Percentiles rank a stretch among this genome's conserved stretches.
These are phyloP conservation scores for Salix viminalis DNA, from an alignment of 345 rosid species.

Conservation along the genomic window DNA sequence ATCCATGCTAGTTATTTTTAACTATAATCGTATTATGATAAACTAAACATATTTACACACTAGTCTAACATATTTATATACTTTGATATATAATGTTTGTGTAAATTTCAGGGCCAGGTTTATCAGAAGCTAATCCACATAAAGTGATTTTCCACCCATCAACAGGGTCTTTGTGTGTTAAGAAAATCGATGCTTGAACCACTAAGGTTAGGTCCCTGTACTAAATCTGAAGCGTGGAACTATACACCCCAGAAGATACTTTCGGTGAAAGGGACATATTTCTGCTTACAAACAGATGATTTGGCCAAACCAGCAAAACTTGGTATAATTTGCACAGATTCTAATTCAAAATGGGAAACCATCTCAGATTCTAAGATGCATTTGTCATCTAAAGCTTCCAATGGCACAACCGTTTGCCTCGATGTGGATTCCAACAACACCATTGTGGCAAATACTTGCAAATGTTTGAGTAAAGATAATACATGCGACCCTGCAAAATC, in stretches of 20 bases:
- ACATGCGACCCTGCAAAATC: conserved; percentile 62
- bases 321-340: conserved; percentile 38
- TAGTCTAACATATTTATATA: too few species aligned
- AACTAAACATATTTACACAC: too few species aligned
- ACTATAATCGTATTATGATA: too few species aligned
- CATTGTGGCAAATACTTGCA: conserved; percentile 45
- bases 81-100: neutral
- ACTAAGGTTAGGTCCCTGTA: conserved; percentile 60
- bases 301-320: conserved; percentile 43
- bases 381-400: conserved; percentile 41
- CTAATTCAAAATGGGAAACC: conserved; percentile 53
- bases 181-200: conserved; percentile 40
- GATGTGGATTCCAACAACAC: conserved; percentile 53
- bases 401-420: conserved; percentile 54
- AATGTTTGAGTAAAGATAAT: conserved; percentile 47
- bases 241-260: conserved; percentile 47
- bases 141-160: conserved; percentile 71
- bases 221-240: conserved; percentile 67
- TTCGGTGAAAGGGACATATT: conserved; percentile 44
- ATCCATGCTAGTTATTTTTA: too few species aligned
- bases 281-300: conserved; percentile 59
- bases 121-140: conserved; percentile 44
- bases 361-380: conserved; percentile 85
- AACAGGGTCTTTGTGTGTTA: conserved; percentile 68
- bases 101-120: conserved; percentile 63